Conservation (phyloP, 108 stramenopile genomes). For the Discostella stelligeroides region DNA sequence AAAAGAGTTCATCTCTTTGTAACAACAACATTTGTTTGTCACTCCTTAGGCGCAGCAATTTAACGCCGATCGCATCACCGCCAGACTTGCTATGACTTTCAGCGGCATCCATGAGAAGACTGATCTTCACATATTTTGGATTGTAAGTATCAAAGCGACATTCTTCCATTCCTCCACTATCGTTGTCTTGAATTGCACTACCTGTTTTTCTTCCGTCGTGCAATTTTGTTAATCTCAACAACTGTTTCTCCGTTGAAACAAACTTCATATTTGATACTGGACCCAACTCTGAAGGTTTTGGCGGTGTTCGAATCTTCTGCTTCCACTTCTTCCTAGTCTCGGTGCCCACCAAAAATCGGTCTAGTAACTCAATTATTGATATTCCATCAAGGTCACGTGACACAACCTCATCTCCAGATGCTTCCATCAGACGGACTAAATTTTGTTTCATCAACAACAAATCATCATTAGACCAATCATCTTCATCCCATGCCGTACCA, state of each 20-base stretch:
- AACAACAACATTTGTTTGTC: background rate
- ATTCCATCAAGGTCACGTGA: background rate
- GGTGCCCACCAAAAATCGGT: background rate
- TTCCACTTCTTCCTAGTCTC: too few relatives aligned
- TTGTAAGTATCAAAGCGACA: background rate
- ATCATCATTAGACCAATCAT: constrained; percentile 12
- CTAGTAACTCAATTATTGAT: constrained; percentile 1
- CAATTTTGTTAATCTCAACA: background rate
- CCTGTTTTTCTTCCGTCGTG: background rate
- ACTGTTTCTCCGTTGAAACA: constrained; percentile 6
- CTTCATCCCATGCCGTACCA: constrained; percentile 3
- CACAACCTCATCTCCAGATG: constrained; percentile 6
- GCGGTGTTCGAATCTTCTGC: constrained; percentile 11
- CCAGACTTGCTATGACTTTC: background rate
- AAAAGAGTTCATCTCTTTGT: background rate
- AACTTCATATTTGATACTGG: constrained; percentile 11
- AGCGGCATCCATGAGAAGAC: constrained; percentile 2
- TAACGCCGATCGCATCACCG: background rate
- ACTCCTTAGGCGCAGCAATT: background rate
- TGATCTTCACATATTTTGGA: constrained; percentile 5
- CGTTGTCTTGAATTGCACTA: background rate
- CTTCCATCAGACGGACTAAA: constrained; percentile 22
- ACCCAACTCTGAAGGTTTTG: constrained; percentile 16
- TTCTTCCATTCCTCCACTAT: too few relatives aligned
- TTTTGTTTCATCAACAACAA: constrained; percentile 6